Evolutionary conservation across 192 early-diverging fungal species (phyloP).

Genomic region (Entomortierella lignicola): DNA sequence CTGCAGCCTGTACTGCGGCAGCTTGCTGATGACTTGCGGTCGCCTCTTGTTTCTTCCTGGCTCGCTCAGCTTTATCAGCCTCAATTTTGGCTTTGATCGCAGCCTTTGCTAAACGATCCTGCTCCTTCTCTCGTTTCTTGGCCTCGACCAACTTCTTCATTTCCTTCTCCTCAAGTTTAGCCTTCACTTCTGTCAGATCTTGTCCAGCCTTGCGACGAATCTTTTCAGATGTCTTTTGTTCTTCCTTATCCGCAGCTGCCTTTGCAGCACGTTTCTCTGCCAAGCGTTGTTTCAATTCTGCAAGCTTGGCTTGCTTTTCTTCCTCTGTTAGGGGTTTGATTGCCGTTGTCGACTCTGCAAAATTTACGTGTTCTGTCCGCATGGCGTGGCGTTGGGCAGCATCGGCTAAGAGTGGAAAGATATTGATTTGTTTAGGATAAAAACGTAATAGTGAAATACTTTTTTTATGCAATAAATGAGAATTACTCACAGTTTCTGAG

Average conservation of each 20-base stretch:
- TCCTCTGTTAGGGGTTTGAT: constrained; percentile 87
- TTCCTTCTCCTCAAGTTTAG: constrained; percentile 75
- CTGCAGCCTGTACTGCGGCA: constrained; percentile 34
- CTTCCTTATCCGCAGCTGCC: constrained; percentile 69
- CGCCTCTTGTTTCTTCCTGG: constrained; percentile 65
- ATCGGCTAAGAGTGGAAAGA: constrained; percentile 62
- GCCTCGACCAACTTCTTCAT: constrained; percentile 77
- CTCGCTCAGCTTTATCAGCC: constrained; percentile 78
- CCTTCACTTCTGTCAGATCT: constrained; percentile 75
- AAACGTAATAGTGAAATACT: no score
- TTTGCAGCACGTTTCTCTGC: constrained; percentile 74
- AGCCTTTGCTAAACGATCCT: constrained; percentile 78
- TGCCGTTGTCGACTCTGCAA: constrained; percentile 77
- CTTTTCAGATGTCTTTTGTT: constrained; percentile 77
- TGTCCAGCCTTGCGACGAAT: constrained; percentile 79
- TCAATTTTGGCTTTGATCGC: constrained; percentile 85
- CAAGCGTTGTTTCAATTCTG: constrained; percentile 74
- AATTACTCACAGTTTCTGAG: constrained; percentile 73
- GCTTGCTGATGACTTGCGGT: constrained; percentile 11
- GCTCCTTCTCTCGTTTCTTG: constrained; percentile 83
- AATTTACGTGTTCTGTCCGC: constrained; percentile 77
- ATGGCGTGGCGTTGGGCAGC: constrained; percentile 83
- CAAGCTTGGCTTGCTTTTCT: constrained; percentile 79
- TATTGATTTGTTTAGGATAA: no score
- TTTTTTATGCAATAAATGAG: no score